Evolutionary conservation across 306 rosid genomes (phyloP).

Genomic region (Sesbania bispinosa): DNA sequence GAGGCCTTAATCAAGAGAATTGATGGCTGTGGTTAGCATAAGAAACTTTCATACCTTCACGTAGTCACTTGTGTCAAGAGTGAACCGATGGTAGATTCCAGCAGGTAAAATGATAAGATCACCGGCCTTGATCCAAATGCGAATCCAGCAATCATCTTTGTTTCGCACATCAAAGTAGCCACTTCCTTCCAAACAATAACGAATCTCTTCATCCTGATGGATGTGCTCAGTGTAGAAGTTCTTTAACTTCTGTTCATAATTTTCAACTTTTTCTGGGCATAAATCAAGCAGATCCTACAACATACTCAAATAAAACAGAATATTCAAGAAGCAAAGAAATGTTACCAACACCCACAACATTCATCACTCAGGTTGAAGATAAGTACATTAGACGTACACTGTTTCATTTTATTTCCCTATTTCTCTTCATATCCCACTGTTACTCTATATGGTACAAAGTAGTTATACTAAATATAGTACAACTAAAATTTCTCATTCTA

Average conservation of each 20-base stretch:
- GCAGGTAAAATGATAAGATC: slow-evolving; percentile 96
- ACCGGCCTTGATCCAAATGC: slow-evolving; percentile 79
- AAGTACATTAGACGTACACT: too few species aligned
- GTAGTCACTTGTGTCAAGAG: slow-evolving; percentile 72
- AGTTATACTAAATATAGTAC: too few species aligned
- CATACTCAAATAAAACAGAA: not conserved
- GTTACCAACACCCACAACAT: not conserved
- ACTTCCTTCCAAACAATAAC: slow-evolving; percentile 79
- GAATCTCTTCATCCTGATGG: slow-evolving; percentile 92
- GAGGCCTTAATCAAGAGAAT: not conserved
- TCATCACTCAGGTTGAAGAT: too few species aligned
- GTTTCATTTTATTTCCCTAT: too few species aligned
- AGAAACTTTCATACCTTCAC: slow-evolving; percentile 55
- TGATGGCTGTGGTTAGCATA: not conserved
- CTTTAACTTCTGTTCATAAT: slow-evolving; percentile 79
- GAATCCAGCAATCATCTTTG: slow-evolving; percentile 82
- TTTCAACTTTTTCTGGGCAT: slow-evolving; percentile 69
- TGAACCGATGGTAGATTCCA: slow-evolving; percentile 90
- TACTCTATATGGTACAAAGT: too few species aligned
- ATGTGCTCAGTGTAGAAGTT: slow-evolving; percentile 91
- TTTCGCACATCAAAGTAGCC: slow-evolving; percentile 87
- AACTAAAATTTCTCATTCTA: too few species aligned
- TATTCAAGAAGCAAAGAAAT: not conserved
- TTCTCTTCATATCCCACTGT: too few species aligned
- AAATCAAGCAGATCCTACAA: slow-evolving; percentile 79